phyloP scores from a whole-genome alignment of 2,329 filamentous ascomycete species.

The Colletotrichum sidae region DNA sequence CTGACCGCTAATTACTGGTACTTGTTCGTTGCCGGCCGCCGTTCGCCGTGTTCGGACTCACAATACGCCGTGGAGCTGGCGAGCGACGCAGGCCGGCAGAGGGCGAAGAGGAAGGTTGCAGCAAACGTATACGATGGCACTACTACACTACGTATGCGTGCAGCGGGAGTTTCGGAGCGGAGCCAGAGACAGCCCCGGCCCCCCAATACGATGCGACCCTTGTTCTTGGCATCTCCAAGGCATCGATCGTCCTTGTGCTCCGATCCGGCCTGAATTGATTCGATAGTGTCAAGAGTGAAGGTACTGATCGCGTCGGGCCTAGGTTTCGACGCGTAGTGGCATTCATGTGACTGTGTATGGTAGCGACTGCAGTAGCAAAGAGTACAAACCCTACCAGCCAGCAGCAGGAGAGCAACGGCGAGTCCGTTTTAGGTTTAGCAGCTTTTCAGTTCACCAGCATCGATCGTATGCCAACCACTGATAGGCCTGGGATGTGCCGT shows the following conservation, averaged over 20 bases:
- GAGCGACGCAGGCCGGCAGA: constrained; percentile 6
- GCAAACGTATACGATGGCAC: not conserved
- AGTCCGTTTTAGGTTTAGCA: not conserved
- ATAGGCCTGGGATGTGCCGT: not conserved
- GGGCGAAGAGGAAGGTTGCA: constrained; percentile 20
- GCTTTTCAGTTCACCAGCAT: constrained; percentile 7
- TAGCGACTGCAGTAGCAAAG: too few species aligned
- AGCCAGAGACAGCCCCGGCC: not conserved
- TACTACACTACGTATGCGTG: not conserved
- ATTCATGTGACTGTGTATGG: not conserved
- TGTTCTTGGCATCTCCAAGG: constrained; percentile 18
- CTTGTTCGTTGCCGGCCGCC: not conserved
- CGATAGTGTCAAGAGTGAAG: not conserved
- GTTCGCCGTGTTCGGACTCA: not conserved
- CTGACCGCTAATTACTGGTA: too few species aligned
- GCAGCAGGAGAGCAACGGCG: not conserved
- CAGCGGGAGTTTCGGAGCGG: constrained; percentile 29
- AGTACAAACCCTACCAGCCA: too few species aligned
- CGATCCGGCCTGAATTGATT: constrained; percentile 4
- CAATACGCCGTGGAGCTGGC: not conserved
- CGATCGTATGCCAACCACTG: constrained; percentile 33
- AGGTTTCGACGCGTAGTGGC: not conserved
- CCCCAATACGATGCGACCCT: constrained; percentile 11
- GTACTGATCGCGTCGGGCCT: constrained; percentile 3
- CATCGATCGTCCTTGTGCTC: constrained; percentile 1